These are phyloP conservation scores for Pseudocercospora fuligena DNA, from an alignment of 2,329 filamentous ascomycete genomes.

Conservation along the genomic window DNA sequence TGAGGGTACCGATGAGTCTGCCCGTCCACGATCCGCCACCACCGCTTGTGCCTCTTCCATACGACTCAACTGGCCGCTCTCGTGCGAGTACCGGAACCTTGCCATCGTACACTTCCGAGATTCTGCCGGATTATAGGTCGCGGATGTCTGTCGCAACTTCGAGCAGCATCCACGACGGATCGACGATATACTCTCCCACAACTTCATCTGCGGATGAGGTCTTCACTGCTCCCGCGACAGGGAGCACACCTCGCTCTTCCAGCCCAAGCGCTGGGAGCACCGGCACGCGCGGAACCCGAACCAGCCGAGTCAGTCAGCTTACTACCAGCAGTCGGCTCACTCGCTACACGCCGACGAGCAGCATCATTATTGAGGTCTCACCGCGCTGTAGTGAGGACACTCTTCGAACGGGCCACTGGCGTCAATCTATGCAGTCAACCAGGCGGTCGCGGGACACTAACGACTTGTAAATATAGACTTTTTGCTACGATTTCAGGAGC, in stretches of 20 bases:
- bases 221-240: slow-evolving; percentile 18
- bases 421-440: slow-evolving; percentile 20
- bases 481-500: background rate
- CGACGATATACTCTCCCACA: slow-evolving; percentile 19
- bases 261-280: slow-evolving; percentile 25
- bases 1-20: slow-evolving; percentile 14
- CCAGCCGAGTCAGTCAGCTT: slow-evolving; percentile 7
- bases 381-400: slow-evolving; percentile 48
- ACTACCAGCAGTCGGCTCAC: slow-evolving; percentile 20
- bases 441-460: slow-evolving; percentile 22
- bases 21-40: slow-evolving; percentile 33
- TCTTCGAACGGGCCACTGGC: slow-evolving; percentile 34
- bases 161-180: slow-evolving; percentile 32
- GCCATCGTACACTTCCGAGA: slow-evolving; percentile 44
- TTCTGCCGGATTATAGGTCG: slow-evolving; percentile 53
- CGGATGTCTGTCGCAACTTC: slow-evolving; percentile 36
- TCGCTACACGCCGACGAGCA: slow-evolving; percentile 46
- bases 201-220: slow-evolving; percentile 18
- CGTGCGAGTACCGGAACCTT: slow-evolving; percentile 40
- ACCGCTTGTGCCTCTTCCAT: slow-evolving; percentile 33
- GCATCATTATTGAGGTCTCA: slow-evolving; percentile 47
- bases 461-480: slow-evolving; percentile 19
- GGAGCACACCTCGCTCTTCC: slow-evolving; percentile 20
- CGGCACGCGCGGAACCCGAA: slow-evolving; percentile 10
- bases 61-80: slow-evolving; percentile 37